Conservation (phyloP, 2,329 filamentous ascomycete species). For the Cladosporium sphaerospermum region DNA sequence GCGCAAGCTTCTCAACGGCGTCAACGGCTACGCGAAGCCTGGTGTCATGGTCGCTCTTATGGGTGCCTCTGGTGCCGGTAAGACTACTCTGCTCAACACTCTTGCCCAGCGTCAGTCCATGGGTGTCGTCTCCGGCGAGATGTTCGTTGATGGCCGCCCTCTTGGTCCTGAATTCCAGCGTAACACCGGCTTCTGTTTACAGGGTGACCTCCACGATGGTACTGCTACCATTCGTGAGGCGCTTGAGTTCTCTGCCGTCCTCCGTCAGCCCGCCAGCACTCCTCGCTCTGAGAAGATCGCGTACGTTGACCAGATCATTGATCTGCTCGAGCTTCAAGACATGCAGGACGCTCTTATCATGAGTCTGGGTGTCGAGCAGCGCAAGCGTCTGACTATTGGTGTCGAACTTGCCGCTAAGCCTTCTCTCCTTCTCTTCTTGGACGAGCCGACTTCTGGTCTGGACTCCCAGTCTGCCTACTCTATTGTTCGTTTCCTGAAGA, state of each 20-base stretch:
- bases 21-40: conserved; percentile 73
- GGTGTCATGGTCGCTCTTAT: conserved; percentile 75
- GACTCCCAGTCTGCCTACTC: conserved; percentile 64
- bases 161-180: conserved; percentile 60
- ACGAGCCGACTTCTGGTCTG: conserved; percentile 65
- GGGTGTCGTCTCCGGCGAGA: conserved; percentile 60
- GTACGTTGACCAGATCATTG: conserved; percentile 61
- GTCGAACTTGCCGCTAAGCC: conserved; percentile 68
- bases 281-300: conserved; percentile 56
- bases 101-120: conserved; percentile 64
- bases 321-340: conserved; percentile 58
- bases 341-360: conserved; percentile 62
- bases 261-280: conserved; percentile 53
- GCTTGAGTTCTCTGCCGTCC: conserved; percentile 61
- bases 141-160: conserved; percentile 63
- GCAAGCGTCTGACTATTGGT: conserved; percentile 66
- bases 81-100: conserved; percentile 76
- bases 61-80: conserved; percentile 75
- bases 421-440: conserved; percentile 61
- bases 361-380: conserved; percentile 61
- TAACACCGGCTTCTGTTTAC: conserved; percentile 65
- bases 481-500: conserved; percentile 63
- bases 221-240: conserved; percentile 63
- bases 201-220: conserved; percentile 65
- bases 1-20: conserved; percentile 58